Percentiles rank a stretch among this genome's conserved stretches.
Evolutionary conservation across 192 early-diverging fungal genomes (phyloP).

Genomic region (Umbelopsis sp.): DNA sequence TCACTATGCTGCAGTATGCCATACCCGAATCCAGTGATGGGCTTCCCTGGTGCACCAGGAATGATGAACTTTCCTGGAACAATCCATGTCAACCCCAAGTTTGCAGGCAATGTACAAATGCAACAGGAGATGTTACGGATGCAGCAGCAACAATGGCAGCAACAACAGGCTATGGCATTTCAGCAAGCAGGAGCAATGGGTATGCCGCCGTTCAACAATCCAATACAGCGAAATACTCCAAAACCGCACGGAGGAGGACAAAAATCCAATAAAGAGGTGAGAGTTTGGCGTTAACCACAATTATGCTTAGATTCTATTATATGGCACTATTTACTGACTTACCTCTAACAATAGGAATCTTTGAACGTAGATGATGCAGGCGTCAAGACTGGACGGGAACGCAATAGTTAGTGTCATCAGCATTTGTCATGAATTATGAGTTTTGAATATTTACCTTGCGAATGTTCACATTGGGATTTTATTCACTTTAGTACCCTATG

Average conservation of each 20-base stretch:
- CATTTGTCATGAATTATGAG: neutral
- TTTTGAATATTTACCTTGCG: too few relatives aligned
- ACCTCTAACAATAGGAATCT: neutral
- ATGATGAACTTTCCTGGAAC: constrained; percentile 2
- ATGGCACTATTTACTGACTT: neutral
- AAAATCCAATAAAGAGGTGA: neutral
- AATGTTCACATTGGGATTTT: neutral
- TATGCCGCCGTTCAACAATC: neutral
- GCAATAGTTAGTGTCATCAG: neutral
- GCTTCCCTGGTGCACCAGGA: neutral
- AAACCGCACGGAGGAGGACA: neutral
- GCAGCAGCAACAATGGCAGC: neutral
- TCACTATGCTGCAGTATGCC: neutral
- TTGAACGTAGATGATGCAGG: neutral
- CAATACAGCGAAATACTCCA: neutral
- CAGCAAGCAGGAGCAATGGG: neutral
- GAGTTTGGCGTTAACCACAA: neutral
- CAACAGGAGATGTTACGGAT: neutral
- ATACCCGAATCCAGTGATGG: neutral
- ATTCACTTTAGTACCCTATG: neutral
- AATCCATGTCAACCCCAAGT: constrained; percentile 6
- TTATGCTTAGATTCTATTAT: neutral
- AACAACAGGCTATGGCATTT: constrained; percentile 4
- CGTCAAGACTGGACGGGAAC: neutral
- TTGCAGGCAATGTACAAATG: neutral